Conservation (phyloP, 208 protist species). For the Leishmania braziliensis region DNA sequence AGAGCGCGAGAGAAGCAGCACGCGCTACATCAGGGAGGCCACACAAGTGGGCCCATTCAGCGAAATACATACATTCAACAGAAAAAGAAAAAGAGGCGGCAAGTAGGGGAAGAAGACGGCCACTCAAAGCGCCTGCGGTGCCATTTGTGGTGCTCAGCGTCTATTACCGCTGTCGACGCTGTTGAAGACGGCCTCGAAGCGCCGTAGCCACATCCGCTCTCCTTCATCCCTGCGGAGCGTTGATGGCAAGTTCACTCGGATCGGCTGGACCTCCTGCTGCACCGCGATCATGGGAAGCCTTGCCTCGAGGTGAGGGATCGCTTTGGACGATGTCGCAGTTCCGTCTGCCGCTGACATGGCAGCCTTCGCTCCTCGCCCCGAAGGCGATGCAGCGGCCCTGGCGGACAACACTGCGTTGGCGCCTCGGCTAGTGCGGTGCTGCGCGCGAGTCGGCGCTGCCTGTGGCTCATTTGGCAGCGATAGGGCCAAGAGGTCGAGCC, state of each 20-base stretch:
- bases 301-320: not conserved
- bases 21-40: not conserved
- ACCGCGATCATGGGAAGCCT: conserved; percentile 38
- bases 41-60: not conserved
- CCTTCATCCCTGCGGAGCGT: conserved; percentile 41
- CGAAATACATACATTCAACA: not conserved
- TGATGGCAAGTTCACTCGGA: conserved; percentile 56
- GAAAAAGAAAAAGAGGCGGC: too few relatives aligned
- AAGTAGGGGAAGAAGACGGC: too few relatives aligned
- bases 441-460: not conserved
- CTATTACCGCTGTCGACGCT: not conserved
- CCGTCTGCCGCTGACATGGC: not conserved
- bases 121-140: not conserved
- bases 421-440: not conserved
- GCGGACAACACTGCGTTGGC: not conserved
- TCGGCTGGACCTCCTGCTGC: conserved; percentile 49
- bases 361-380: not conserved
- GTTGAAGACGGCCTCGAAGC: conserved; percentile 36
- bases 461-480: conserved; percentile 24
- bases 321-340: conserved; percentile 16
- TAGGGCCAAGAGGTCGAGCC: conserved; percentile 19
- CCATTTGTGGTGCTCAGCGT: not conserved
- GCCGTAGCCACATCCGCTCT: conserved; percentile 44
- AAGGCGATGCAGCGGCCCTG: not conserved
- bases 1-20: not conserved